Percentiles rank a stretch among this genome's conserved stretches.
Evolutionary conservation across 179 eudicot species (phyloP).

Genomic region (Corrigiola litoralis): DNA sequence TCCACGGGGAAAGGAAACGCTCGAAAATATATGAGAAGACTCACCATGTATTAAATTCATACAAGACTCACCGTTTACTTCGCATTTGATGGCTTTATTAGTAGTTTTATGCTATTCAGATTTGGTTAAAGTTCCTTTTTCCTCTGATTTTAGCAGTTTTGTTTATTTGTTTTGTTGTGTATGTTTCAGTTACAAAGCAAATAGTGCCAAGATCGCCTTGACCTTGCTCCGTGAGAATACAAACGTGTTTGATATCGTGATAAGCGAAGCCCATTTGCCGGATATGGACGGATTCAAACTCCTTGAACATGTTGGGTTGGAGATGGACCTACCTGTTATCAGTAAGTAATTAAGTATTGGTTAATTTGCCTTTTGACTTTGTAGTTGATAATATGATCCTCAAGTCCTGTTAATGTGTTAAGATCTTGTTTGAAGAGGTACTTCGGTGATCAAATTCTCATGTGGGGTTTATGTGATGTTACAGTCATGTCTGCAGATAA

Average conservation of each 20-base stretch:
- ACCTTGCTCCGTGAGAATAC: slow-evolving; percentile 45
- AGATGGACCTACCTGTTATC: slow-evolving; percentile 80
- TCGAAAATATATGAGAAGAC: no score
- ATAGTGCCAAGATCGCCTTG: slow-evolving; percentile 45
- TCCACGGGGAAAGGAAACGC: no score
- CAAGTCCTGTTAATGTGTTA: neutral
- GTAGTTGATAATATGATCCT: neutral
- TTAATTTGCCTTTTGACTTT: neutral
- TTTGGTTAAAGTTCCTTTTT: neutral
- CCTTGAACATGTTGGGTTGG: slow-evolving; percentile 60
- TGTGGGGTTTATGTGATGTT: slow-evolving; percentile 10
- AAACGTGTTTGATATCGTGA: slow-evolving; percentile 56
- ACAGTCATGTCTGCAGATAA: slow-evolving; percentile 78
- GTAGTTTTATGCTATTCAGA: neutral
- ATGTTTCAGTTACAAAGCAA: slow-evolving; percentile 52
- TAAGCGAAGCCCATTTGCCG: slow-evolving; percentile 79
- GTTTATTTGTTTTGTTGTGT: neutral
- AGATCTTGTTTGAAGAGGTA: neutral
- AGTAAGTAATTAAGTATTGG: slow-evolving; percentile 45
- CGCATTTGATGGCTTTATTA: neutral
- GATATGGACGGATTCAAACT: slow-evolving; percentile 83
- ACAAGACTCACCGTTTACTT: no score
- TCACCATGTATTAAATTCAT: no score
- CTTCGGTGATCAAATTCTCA: slow-evolving; percentile 4
- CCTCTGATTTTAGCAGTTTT: neutral